Percentiles rank a stretch among this genome's conserved stretches.
Evolutionary conservation across 805 yeast species (phyloP).

Genomic region (Saturnispora dispora): DNA sequence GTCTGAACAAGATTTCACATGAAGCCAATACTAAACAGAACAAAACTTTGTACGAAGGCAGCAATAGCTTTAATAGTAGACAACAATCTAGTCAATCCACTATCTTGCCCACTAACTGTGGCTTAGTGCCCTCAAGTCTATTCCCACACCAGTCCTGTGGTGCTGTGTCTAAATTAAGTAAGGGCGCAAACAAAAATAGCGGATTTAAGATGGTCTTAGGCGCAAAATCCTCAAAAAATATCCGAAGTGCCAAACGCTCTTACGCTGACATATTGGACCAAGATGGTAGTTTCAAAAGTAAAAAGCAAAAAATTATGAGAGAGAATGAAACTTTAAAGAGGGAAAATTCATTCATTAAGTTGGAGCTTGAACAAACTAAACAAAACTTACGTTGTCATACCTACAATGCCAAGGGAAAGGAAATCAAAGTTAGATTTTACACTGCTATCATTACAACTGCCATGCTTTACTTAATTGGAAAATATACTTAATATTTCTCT

Average conservation of each 20-base stretch:
- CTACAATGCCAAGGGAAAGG: slow-evolving; percentile 27
- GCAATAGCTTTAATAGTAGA: too few species aligned
- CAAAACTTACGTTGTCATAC: slow-evolving; percentile 14
- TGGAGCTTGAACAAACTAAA: not conserved
- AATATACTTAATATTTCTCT: not conserved
- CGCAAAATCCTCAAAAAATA: not conserved
- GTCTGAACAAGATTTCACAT: not conserved
- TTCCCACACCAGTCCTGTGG: not conserved
- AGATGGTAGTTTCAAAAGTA: not conserved
- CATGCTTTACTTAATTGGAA: not conserved
- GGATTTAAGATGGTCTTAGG: not conserved
- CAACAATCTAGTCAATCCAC: not conserved
- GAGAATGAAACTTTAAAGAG: not conserved
- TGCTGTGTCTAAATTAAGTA: not conserved
- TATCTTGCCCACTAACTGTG: not conserved
- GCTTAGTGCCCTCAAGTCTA: not conserved
- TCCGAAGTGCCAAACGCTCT: not conserved
- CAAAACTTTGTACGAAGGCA: too few species aligned
- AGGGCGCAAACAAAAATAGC: not conserved
- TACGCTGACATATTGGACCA: not conserved
- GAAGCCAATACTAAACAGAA: too few species aligned
- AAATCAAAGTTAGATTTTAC: slow-evolving; percentile 11
- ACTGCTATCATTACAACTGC: not conserved
- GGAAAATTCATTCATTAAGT: not conserved
- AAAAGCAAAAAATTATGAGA: not conserved